phyloP scores from a whole-genome alignment of 129 eudicot species.

The Erigeron canadensis region DNA sequence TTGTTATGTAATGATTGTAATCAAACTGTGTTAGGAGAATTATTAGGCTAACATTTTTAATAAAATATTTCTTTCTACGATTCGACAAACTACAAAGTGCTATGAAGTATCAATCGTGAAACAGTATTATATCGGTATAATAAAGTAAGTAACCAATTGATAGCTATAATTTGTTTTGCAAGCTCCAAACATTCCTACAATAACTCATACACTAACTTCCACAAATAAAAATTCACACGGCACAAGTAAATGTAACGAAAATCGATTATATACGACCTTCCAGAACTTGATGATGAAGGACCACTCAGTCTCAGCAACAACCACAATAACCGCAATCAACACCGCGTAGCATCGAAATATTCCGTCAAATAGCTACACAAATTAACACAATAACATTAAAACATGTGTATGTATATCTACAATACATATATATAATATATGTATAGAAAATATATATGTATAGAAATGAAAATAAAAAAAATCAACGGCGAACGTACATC shows the following conservation, averaged over 20 bases:
- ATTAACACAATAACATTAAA: not conserved
- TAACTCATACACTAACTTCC: not conserved
- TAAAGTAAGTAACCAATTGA: too few relatives aligned
- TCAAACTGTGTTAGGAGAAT: too few relatives aligned
- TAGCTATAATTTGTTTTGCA: too few relatives aligned
- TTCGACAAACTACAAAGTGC: not conserved
- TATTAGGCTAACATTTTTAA: too few relatives aligned
- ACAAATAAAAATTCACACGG: not conserved
- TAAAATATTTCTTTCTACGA: too few relatives aligned
- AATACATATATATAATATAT: not conserved
- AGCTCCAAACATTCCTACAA: not conserved
- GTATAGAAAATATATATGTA: not conserved
- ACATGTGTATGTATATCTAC: not conserved
- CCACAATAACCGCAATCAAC: slow-evolving; percentile 54
- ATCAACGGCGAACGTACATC: slow-evolving; percentile 63
- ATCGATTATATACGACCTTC: slow-evolving; percentile 45
- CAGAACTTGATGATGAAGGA: slow-evolving; percentile 63
- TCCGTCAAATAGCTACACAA: slow-evolving; percentile 81
- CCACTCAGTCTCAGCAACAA: slow-evolving; percentile 96
- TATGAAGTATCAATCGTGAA: too few relatives aligned
- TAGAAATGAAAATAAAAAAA: not conserved
- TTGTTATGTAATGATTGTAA: too few relatives aligned
- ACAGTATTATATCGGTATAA: too few relatives aligned
- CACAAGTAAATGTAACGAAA: not conserved
- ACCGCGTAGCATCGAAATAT: slow-evolving; percentile 94